A percentile compares a stretch with the other conserved stretches of the same genome.
Conservation (phyloP, 306 rosid genomes). For the Gastrolobium bilobum region DNA sequence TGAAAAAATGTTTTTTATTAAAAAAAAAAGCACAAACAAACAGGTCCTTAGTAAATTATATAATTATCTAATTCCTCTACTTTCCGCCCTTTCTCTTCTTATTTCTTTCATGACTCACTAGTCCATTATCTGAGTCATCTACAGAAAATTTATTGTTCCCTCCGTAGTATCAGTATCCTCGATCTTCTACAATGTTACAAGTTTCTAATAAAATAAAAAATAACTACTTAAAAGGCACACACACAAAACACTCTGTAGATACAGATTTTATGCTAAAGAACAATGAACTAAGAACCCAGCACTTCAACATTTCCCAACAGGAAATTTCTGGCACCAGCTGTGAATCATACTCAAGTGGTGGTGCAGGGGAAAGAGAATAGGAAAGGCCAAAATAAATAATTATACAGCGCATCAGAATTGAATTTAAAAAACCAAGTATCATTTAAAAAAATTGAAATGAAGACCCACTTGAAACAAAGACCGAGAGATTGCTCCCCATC, state of each 20-base stretch:
- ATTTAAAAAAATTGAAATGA: slow-evolving; percentile 16
- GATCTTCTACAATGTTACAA: not conserved
- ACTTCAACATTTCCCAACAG: slow-evolving; percentile 2
- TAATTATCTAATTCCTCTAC: slow-evolving; percentile 5
- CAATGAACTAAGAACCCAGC: slow-evolving; percentile 18
- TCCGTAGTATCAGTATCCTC: not conserved
- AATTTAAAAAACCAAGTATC: slow-evolving; percentile 15
- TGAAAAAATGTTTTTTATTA: too few species aligned
- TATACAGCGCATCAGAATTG: slow-evolving; percentile 11
- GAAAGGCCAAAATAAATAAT: not conserved
- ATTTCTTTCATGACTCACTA: not conserved
- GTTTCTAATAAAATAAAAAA: slow-evolving; percentile 22
- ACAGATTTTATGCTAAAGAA: slow-evolving; percentile 14
- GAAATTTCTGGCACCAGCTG: not conserved
- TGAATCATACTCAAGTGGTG: not conserved
- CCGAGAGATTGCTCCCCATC: slow-evolving; percentile 93
- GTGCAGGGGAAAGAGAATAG: not conserved
- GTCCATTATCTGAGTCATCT: not conserved
- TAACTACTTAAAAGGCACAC: not conserved
- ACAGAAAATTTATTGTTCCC: slow-evolving; percentile 21
- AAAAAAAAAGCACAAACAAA: too few species aligned
- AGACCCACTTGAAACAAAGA: slow-evolving; percentile 88
- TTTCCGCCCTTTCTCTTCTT: not conserved
- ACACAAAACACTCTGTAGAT: not conserved
- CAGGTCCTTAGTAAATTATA: not conserved